Evolutionary conservation across 805 yeast genomes (phyloP), one percentile per base, ranked within the genome.

Genomic region (Metschnikowia vanudenii): DNA sequence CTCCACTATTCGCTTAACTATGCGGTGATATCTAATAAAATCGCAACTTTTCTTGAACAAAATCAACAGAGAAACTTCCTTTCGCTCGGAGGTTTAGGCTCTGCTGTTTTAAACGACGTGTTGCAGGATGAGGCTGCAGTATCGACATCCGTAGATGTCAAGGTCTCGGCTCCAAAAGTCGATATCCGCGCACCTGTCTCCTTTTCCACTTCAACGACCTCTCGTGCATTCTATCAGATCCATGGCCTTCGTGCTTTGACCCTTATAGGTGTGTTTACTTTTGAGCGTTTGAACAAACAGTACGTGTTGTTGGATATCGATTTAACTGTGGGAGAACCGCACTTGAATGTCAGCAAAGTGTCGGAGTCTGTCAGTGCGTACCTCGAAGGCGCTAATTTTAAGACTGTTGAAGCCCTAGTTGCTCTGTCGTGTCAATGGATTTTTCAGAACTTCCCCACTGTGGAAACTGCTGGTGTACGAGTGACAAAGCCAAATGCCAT

Each of bases 331-430:
- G 11, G 20, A n/a, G 43, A 41, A n/a, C 50, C 57, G 16, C 43
- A 51, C 17, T 41, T 60, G 41, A 45, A 29, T 16, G 53, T 54
- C 31, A 54, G 60, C 4, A 51, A 59, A 19, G 57, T 67, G 14
- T 55, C 62, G n/a, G 69, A 75, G 39, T 62, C 72, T 28, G 69
- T 79, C 35, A 68, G 69, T 43, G 49, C 57, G 3, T 87, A 82
- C 56, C 86, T 89, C n/a, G 96, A 87, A 58, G 61, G 60, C n/a
- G 78, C 96, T 1, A 81, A 82, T 52, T 94, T 88, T 69, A 85
- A 88, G 58, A 94, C 99, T 0, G 95, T 94, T 1, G 99, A 94
- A 62, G 97, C 97, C 0, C 73, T 94, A 39, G 96, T 88, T 3
- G 78, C 82, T 49, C 78, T 81, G 10, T 84, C 88, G 22, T 83